Percentiles rank a stretch among this genome's conserved stretches.
phyloP scores from a whole-genome alignment of 768 basidiomycete genomes.

The Leccinum uliginosum region DNA sequence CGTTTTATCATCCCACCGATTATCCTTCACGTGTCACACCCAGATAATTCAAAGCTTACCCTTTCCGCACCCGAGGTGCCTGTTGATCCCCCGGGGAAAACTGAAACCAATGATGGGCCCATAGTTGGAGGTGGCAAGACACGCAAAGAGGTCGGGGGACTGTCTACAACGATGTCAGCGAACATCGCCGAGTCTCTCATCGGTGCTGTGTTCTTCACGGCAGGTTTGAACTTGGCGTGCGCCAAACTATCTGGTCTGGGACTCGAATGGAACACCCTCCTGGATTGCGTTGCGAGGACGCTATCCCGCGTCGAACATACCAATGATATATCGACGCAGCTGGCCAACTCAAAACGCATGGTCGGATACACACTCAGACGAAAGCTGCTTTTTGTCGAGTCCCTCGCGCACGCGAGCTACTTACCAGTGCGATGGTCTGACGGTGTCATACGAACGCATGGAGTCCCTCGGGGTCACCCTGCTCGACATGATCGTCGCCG shows the following conservation, averaged over 20 bases:
- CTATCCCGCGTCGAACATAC: slow-evolving; percentile 30
- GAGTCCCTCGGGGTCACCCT: slow-evolving; percentile 76
- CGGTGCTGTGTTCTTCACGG: slow-evolving; percentile 71
- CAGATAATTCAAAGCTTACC: slow-evolving; percentile 35
- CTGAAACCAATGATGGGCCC: slow-evolving; percentile 19
- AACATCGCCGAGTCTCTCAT: slow-evolving; percentile 83
- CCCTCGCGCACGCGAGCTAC: slow-evolving; percentile 68
- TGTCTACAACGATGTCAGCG: slow-evolving; percentile 81
- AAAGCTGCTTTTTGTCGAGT: slow-evolving; percentile 65
- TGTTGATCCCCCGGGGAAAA: not conserved
- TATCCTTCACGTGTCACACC: slow-evolving; percentile 45
- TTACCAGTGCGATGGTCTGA: slow-evolving; percentile 55
- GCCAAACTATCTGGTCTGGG: slow-evolving; percentile 57
- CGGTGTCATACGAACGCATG: slow-evolving; percentile 72
- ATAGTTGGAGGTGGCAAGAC: slow-evolving; percentile 24
- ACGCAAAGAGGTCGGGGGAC: slow-evolving; percentile 27
- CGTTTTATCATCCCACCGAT: slow-evolving; percentile 61
- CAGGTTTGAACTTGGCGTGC: slow-evolving; percentile 58
- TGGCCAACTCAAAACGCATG: slow-evolving; percentile 57
- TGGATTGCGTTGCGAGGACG: slow-evolving; percentile 39
- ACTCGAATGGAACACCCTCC: slow-evolving; percentile 51
- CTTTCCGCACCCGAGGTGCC: slow-evolving; percentile 9
- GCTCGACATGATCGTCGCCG: slow-evolving; percentile 70
- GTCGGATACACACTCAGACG: slow-evolving; percentile 61
- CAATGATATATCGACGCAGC: slow-evolving; percentile 44